phyloP scores from a whole-genome alignment of 2,329 filamentous ascomycete genomes.

The Talaromyces sp. region DNA sequence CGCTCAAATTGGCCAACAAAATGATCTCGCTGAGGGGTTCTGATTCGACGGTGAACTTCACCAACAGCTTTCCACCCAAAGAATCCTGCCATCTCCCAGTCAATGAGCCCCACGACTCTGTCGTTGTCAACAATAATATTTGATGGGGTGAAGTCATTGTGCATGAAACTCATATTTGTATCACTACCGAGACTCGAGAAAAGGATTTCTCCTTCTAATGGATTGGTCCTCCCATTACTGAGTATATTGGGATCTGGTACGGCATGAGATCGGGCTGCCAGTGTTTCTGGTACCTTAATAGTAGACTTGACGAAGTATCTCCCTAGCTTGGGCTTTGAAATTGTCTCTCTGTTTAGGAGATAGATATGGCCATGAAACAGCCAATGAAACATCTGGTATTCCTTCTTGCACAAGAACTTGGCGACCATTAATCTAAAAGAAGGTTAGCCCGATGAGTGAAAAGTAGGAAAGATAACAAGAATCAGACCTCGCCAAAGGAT shows the following conservation, averaged over 20 bases:
- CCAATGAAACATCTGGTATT: constrained; percentile 40
- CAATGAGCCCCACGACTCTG: constrained; percentile 44
- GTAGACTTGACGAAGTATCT: constrained; percentile 31
- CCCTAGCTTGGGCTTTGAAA: constrained; percentile 42
- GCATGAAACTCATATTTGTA: constrained; percentile 39
- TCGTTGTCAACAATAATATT: constrained; percentile 45
- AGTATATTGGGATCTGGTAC: constrained; percentile 31
- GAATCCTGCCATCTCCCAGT: constrained; percentile 50
- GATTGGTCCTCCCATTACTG: constrained; percentile 30
- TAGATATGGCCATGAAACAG: constrained; percentile 43
- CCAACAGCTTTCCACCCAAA: constrained; percentile 33
- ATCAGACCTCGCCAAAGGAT: constrained; percentile 45
- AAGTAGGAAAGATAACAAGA: no score
- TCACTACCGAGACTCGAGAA: constrained; percentile 30
- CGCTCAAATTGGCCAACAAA: constrained; percentile 21
- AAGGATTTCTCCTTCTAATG: constrained; percentile 39
- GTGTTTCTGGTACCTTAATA: constrained; percentile 26
- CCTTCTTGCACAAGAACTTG: constrained; percentile 45
- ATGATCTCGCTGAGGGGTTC: constrained; percentile 26
- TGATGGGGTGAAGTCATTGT: constrained; percentile 44
- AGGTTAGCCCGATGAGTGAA: no score
- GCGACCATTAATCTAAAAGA: constrained; percentile 40
- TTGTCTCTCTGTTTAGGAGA: constrained; percentile 32
- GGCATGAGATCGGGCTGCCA: constrained; percentile 21
- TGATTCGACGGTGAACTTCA: constrained; percentile 23